phyloP scores from a whole-genome alignment of 371 early-diverging fungal species.

The Lichtheimia ornata region DNA sequence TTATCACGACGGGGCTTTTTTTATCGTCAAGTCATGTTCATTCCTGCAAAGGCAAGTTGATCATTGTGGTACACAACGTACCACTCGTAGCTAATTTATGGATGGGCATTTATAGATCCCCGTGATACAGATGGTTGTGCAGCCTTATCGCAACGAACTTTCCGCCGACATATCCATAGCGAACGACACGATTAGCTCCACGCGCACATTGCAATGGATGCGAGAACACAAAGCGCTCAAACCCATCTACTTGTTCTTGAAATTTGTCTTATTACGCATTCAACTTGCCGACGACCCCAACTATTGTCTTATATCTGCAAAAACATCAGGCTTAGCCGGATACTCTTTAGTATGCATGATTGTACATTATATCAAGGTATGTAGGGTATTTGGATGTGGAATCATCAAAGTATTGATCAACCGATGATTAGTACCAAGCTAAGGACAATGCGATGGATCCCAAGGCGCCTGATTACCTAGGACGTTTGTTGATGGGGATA shows the following conservation, averaged over 20 bases:
- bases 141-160: neutral
- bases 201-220: neutral
- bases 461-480: constrained; percentile 1
- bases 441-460: neutral
- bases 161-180: neutral
- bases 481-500: neutral
- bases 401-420: neutral
- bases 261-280: neutral
- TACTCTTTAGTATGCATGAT: neutral
- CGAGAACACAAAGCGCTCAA: neutral
- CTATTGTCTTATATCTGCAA: neutral
- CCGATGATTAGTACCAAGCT: neutral
- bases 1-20: no score
- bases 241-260: neutral
- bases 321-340: neutral
- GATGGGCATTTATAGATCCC: neutral
- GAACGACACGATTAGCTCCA: neutral
- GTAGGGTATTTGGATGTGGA: neutral
- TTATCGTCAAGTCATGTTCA: neutral
- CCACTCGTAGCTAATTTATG: neutral
- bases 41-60: constrained; percentile 1
- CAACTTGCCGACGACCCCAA: neutral
- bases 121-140: neutral
- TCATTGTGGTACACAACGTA: neutral
- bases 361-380: neutral